These are phyloP conservation scores for Imleria badia DNA, from an alignment of 768 basidiomycete species.

Conservation along the genomic window DNA sequence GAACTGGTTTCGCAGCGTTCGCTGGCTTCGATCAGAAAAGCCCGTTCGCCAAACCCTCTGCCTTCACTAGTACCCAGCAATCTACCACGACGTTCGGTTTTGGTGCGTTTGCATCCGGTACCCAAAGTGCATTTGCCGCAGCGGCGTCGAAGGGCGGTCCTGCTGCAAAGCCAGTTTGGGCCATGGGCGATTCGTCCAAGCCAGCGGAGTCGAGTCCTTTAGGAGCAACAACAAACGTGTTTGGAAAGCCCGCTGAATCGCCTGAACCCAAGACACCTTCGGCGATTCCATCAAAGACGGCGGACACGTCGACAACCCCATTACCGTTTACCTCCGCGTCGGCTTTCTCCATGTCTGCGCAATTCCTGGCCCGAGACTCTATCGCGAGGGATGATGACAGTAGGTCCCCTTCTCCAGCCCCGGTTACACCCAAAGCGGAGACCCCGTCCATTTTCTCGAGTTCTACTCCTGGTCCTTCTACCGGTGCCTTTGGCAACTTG, in stretches of 20 bases:
- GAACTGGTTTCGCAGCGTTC: slow-evolving; percentile 36
- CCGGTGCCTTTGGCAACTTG: slow-evolving; percentile 42
- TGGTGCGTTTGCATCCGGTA: slow-evolving; percentile 32
- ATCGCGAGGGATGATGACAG: slow-evolving; percentile 20
- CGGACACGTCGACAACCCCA: slow-evolving; percentile 5
- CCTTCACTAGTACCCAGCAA: slow-evolving; percentile 20
- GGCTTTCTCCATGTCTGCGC: not conserved
- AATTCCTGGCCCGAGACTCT: slow-evolving; percentile 12
- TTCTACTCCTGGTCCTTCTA: slow-evolving; percentile 25
- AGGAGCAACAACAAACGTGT: slow-evolving; percentile 2
- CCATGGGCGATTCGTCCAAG: slow-evolving; percentile 7
- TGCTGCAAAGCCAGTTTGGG: slow-evolving; percentile 27
- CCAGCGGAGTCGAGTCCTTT: slow-evolving; percentile 5
- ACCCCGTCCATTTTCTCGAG: slow-evolving; percentile 17
- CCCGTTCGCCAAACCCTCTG: slow-evolving; percentile 23
- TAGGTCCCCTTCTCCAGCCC: slow-evolving; percentile 29
- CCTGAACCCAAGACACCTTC: slow-evolving; percentile 11
- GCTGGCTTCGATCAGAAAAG: slow-evolving; percentile 25
- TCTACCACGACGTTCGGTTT: slow-evolving; percentile 28
- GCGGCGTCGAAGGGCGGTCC: slow-evolving; percentile 16
- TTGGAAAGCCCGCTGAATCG: slow-evolving; percentile 11
- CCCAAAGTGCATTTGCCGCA: slow-evolving; percentile 31
- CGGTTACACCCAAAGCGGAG: not conserved
- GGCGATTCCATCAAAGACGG: slow-evolving; percentile 3
- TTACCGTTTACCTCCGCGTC: not conserved